phyloP scores from a whole-genome alignment of 2,329 filamentous ascomycete genomes.

The Venturiaceae sp. region DNA sequence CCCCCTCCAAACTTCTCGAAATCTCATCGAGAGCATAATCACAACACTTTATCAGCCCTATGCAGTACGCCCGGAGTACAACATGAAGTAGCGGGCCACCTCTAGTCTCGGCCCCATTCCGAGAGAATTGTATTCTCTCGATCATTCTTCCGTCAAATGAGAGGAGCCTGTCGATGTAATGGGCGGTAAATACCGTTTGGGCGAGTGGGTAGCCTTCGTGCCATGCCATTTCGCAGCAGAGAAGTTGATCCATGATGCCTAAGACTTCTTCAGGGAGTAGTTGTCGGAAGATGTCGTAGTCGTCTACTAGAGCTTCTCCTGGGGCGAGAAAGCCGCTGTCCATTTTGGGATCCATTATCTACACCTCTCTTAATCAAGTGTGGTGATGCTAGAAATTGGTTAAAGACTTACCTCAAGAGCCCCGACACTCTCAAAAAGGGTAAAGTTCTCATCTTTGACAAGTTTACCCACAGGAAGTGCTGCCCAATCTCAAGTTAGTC shows the following conservation, averaged over 20 bases:
- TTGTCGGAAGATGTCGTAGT: constrained; percentile 62
- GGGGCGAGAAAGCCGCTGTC: constrained; percentile 79
- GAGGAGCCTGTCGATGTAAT: constrained; percentile 78
- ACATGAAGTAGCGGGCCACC: constrained; percentile 30
- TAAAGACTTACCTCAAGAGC: constrained; percentile 53
- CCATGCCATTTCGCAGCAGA: constrained; percentile 95
- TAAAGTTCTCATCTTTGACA: constrained; percentile 90
- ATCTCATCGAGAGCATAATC: constrained; percentile 69
- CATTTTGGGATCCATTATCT: constrained; percentile 99
- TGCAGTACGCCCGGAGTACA: constrained; percentile 74
- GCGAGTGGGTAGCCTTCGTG: constrained; percentile 92
- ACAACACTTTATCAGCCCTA: constrained; percentile 76
- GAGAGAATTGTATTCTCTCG: constrained; percentile 54
- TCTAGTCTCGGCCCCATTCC: constrained; percentile 16
- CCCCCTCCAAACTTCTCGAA: not conserved
- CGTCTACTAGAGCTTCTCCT: constrained; percentile 72
- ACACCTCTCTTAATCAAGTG: constrained; percentile 7
- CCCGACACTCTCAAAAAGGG: constrained; percentile 86
- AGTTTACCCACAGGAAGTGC: constrained; percentile 71
- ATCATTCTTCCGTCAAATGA: constrained; percentile 57
- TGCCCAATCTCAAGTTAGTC: constrained; percentile 25
- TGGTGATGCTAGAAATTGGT: not conserved
- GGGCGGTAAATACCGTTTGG: constrained; percentile 86
- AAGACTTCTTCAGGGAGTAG: constrained; percentile 72
- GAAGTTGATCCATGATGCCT: constrained; percentile 86